A percentile compares a stretch with the other conserved stretches of the same genome.
Conservation (phyloP, 129 eudicot species). For the Lactuca saligna region DNA sequence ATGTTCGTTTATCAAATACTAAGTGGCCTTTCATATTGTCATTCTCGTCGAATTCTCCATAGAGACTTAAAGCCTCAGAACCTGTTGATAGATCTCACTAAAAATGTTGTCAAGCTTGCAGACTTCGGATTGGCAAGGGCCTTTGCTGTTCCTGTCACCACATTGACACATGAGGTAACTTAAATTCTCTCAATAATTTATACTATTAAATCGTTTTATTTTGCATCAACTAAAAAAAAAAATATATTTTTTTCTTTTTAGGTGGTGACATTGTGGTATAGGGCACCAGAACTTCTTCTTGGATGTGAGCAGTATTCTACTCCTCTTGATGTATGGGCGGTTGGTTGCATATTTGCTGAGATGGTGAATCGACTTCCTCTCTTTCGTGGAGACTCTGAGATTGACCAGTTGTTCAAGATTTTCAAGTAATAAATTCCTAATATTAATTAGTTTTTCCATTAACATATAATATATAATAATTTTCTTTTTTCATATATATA, state of each 20-base stretch:
- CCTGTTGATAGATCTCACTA: background rate
- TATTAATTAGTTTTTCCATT: background rate
- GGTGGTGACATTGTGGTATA: constrained; percentile 98
- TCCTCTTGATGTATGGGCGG: constrained; percentile 98
- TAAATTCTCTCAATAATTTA: background rate
- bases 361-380: constrained; percentile 85
- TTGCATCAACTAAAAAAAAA: background rate
- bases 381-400: constrained; percentile 97
- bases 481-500: constrained; percentile 34
- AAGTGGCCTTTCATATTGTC: background rate
- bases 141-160: background rate
- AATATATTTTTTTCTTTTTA: constrained; percentile 17
- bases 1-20: constrained; percentile 67
- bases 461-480: background rate
- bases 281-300: constrained; percentile 96
- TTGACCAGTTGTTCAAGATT: constrained; percentile 79
- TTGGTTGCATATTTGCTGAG: constrained; percentile 98
- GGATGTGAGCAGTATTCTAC: constrained; percentile 91
- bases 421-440: constrained; percentile 55
- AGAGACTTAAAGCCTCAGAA: constrained; percentile 30
- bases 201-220: too few relatives aligned
- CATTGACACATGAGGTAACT: background rate
- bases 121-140: background rate
- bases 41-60: constrained; percentile 65
- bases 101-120: background rate